phyloP scores from a whole-genome alignment of 2,329 filamentous ascomycete species.

The Penicillium sp. region DNA sequence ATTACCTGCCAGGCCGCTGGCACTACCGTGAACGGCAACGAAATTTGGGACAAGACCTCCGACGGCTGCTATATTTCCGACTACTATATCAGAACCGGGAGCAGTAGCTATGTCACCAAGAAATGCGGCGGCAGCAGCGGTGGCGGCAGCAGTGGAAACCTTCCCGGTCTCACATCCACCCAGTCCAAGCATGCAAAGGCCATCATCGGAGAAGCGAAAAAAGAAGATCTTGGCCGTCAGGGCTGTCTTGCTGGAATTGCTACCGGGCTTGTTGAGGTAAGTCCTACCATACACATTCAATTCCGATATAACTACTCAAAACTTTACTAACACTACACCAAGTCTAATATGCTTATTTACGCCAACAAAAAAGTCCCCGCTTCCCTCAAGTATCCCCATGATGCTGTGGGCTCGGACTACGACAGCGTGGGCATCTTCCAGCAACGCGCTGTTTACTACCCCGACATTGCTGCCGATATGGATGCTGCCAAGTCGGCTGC shows the following conservation, averaged over 20 bases:
- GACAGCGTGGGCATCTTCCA: conserved; percentile 29
- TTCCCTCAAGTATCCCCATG: conserved; percentile 24
- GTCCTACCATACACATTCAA: background rate
- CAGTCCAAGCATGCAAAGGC: conserved; percentile 21
- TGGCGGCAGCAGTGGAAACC: conserved; percentile 6
- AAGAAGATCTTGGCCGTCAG: conserved; percentile 17
- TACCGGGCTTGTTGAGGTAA: conserved; percentile 24
- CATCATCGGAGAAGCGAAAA: conserved; percentile 23
- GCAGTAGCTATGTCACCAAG: conserved; percentile 15
- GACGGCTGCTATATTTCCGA: conserved; percentile 24
- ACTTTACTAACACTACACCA: background rate
- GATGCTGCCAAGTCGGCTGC: conserved; percentile 20
- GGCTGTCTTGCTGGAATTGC: conserved; percentile 25
- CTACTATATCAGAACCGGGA: conserved; percentile 23
- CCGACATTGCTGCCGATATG: conserved; percentile 24
- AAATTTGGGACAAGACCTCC: conserved; percentile 22
- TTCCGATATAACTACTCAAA: no score
- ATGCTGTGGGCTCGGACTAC: conserved; percentile 22
- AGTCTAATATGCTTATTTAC: conserved; percentile 23
- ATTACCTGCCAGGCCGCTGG: conserved; percentile 18
- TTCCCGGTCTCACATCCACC: conserved; percentile 19
- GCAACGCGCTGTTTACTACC: conserved; percentile 23
- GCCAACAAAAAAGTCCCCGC: conserved; percentile 20
- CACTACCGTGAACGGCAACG: conserved; percentile 14
- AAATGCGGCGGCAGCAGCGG: conserved; percentile 9